phyloP scores from a whole-genome alignment of 768 basidiomycete species.

The Mycena capillaripes region DNA sequence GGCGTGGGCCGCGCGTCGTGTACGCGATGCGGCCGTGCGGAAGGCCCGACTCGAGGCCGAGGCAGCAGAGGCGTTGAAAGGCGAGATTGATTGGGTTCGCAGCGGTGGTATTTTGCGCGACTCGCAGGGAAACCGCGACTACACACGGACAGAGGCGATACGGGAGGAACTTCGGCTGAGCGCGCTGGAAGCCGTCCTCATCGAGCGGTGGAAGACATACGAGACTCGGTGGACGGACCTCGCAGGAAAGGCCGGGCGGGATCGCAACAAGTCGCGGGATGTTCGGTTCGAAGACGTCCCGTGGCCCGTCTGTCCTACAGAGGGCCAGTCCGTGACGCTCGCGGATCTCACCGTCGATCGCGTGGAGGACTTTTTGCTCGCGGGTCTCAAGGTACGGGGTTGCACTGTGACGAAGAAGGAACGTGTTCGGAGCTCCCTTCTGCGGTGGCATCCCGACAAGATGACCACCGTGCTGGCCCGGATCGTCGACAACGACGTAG shows the following conservation, averaged over 20 bases:
- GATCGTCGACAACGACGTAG: slow-evolving; percentile 59
- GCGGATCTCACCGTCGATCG: slow-evolving; percentile 52
- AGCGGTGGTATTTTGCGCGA: slow-evolving; percentile 70
- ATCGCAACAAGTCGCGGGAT: slow-evolving; percentile 25
- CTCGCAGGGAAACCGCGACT: slow-evolving; percentile 62
- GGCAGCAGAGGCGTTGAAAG: slow-evolving; percentile 57
- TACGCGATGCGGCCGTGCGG: slow-evolving; percentile 32
- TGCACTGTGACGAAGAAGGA: slow-evolving; percentile 62
- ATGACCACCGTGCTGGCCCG: slow-evolving; percentile 58
- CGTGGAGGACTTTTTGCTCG: slow-evolving; percentile 67
- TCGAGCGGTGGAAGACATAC: slow-evolving; percentile 65
- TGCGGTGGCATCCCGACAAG: slow-evolving; percentile 82
- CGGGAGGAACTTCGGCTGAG: slow-evolving; percentile 61
- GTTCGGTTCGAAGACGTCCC: slow-evolving; percentile 69
- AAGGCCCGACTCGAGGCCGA: slow-evolving; percentile 46
- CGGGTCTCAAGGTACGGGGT: slow-evolving; percentile 56
- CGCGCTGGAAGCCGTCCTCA: slow-evolving; percentile 55
- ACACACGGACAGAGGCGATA: slow-evolving; percentile 62
- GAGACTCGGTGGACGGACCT: slow-evolving; percentile 65
- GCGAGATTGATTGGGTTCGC: slow-evolving; percentile 73
- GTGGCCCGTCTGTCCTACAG: slow-evolving; percentile 64
- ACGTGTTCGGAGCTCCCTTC: slow-evolving; percentile 68
- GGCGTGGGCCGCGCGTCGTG: slow-evolving; percentile 30
- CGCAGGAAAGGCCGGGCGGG: slow-evolving; percentile 40
- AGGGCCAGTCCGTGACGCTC: slow-evolving; percentile 37